These are phyloP conservation scores for Rhodamnia rubescens DNA, from an alignment of 345 rosid genomes.

Conservation along the genomic window DNA sequence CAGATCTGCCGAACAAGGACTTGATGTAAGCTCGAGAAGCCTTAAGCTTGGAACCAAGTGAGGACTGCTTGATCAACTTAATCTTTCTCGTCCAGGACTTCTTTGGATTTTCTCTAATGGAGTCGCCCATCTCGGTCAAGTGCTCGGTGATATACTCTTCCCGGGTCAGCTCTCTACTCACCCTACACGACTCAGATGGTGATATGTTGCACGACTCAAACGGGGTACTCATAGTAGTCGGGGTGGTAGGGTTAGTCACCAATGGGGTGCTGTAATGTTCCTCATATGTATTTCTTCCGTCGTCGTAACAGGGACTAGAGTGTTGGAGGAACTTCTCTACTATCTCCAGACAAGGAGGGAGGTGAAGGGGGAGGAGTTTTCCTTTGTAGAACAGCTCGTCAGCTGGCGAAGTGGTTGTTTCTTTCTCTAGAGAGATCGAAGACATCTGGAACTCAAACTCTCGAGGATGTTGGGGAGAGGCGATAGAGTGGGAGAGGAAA, in stretches of 20 bases:
- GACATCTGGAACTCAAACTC: constrained; percentile 94
- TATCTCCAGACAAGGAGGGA: constrained; percentile 66
- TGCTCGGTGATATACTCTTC: constrained; percentile 36
- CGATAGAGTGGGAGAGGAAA: constrained; percentile 23
- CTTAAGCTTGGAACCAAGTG: constrained; percentile 53
- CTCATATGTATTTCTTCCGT: constrained; percentile 12
- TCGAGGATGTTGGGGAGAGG: constrained; percentile 33
- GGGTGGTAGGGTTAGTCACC: constrained; percentile 37
- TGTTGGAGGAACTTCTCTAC: constrained; percentile 51
- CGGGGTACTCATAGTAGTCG: constrained; percentile 54
- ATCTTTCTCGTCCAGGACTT: constrained; percentile 59
- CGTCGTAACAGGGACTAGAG: constrained; percentile 6
- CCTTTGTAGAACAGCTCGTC: constrained; percentile 97
- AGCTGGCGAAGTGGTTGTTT: constrained; percentile 59
- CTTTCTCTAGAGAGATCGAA: constrained; percentile 28
- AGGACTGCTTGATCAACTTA: constrained; percentile 45
- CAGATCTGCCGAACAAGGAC: constrained; percentile 61
- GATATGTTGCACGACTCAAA: constrained; percentile 80
- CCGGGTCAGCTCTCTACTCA: constrained; percentile 63
- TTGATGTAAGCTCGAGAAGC: constrained; percentile 65
- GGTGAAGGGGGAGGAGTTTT: constrained; percentile 85
- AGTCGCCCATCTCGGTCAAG: constrained; percentile 14
- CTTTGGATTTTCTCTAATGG: constrained; percentile 30
- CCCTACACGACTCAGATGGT: constrained; percentile 62
- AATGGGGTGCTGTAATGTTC: constrained; percentile 64